Base-by-base conservation (phyloP, 2,329 filamentous ascomycete species). In the Escovopsis weberi region DNA sequence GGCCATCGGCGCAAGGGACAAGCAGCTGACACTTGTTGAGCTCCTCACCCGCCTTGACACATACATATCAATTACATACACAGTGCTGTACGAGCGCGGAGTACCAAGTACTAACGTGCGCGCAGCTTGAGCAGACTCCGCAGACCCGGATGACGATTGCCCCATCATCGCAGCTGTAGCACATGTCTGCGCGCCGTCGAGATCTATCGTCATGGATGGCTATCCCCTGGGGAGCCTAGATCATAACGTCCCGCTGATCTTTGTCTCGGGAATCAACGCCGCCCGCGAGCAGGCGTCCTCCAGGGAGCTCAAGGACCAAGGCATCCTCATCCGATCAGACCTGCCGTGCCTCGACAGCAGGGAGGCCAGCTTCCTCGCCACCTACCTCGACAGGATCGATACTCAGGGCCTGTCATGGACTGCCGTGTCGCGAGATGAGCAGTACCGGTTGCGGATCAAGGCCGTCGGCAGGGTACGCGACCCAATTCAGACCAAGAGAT, bases 231-330 rank as follows among this genome's bases (percentile, higher is more conserved):
- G 81, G 61, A 94, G 88, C 66, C 70, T 94, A 60, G 77, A 80
- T 59, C 87, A 91, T 64, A 93, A 91, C 63, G 72, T 93, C 53
- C 89, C 89, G 33, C 72, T 94, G 44, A 65, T 96, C 47, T 68
- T 93, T 38, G 74, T 94, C 32, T 86, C 86, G 33, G 91, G 89
- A 11, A 72, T 95, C 63, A 56, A 57, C 57, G 37, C 64, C 61
- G 53, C 57, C 26, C 50, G 68, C 50, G 56, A 66, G 50, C 59
- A 66, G 45, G 55, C 63, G 42, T 51, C 66, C 40, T 63, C 71
- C 50, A 65, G 65, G 38, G 68, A 69, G 41, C 67, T 82, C 35
- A 69, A 74, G 53, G 74, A 75, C 45, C 65, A 69, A 42, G 75
- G 72, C 18, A 68, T 75, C 35, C 67, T 75, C 45, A 72, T 93